Evolutionary conservation across 495 filamentous ascomycete genomes (phyloP).

Genomic region (Margaritispora aquatica): DNA sequence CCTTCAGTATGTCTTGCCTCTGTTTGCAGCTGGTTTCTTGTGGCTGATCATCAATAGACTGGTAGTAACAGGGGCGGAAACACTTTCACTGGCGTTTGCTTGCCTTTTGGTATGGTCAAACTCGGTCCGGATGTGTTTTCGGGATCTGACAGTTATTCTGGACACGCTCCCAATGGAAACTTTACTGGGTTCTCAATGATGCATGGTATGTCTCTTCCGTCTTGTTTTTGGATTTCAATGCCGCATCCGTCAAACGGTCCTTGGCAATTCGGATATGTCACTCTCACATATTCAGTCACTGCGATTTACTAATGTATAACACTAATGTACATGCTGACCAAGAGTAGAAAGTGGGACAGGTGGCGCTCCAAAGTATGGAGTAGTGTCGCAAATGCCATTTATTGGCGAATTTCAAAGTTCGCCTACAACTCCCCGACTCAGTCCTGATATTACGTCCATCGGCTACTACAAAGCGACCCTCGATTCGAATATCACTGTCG

Average conservation of each 20-base stretch:
- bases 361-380: constrained; percentile 69
- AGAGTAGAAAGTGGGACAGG: constrained; percentile 71
- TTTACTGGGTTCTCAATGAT: constrained; percentile 68
- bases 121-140: constrained; percentile 58
- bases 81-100: constrained; percentile 59
- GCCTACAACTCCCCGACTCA: constrained; percentile 45
- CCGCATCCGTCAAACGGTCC: no score
- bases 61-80: constrained; percentile 51
- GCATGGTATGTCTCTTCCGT: no score
- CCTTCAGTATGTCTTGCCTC: constrained; percentile 18
- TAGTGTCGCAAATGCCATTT: constrained; percentile 60
- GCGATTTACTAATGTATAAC: no score
- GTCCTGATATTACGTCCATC: constrained; percentile 47
- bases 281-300: no score
- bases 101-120: constrained; percentile 66
- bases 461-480: constrained; percentile 59
- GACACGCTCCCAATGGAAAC: constrained; percentile 50
- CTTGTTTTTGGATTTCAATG: no score
- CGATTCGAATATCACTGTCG: constrained; percentile 46
- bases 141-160: constrained; percentile 58
- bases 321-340: no score
- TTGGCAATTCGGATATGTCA: no score
- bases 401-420: constrained; percentile 48
- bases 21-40: constrained; percentile 1
- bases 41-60: constrained; percentile 23